Evolutionary conservation across 306 rosid species (phyloP).

Genomic region (Carpinus fangiana): DNA sequence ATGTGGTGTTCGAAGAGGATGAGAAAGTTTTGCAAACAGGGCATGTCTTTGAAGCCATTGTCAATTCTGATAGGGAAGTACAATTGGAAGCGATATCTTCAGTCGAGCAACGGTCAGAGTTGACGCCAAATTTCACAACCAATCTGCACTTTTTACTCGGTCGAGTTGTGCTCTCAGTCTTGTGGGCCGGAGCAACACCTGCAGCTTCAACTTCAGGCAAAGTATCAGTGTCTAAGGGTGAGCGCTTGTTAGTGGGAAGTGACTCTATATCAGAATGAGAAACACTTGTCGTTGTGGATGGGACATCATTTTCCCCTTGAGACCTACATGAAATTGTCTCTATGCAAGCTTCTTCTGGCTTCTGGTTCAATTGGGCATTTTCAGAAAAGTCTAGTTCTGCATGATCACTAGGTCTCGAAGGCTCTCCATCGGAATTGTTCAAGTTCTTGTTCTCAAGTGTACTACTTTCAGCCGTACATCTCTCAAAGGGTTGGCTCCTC

Average conservation of each 20-base stretch:
- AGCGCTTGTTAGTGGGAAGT: slow-evolving; percentile 37
- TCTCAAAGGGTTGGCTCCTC: slow-evolving; percentile 28
- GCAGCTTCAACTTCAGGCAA: slow-evolving; percentile 33
- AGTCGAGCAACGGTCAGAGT: slow-evolving; percentile 36
- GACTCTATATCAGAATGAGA: slow-evolving; percentile 45
- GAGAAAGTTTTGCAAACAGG: slow-evolving; percentile 69
- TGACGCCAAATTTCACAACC: slow-evolving; percentile 35
- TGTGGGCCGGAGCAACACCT: slow-evolving; percentile 22
- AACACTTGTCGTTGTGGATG: slow-evolving; percentile 43
- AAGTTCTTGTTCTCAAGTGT: slow-evolving; percentile 18
- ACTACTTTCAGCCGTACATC: slow-evolving; percentile 29
- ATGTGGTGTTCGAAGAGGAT: slow-evolving; percentile 60
- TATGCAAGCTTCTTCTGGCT: slow-evolving; percentile 32
- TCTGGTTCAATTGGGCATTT: slow-evolving; percentile 27
- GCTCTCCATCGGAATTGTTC: slow-evolving; percentile 26
- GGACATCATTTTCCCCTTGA: slow-evolving; percentile 50
- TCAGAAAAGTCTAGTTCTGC: slow-evolving; percentile 20
- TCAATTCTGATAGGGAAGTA: slow-evolving; percentile 33
- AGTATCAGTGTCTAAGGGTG: slow-evolving; percentile 30
- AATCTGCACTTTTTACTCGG: slow-evolving; percentile 52
- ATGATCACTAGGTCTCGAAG: slow-evolving; percentile 31
- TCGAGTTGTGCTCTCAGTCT: slow-evolving; percentile 32
- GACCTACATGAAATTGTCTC: slow-evolving; percentile 39
- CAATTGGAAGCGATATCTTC: slow-evolving; percentile 46
- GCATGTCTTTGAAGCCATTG: slow-evolving; percentile 59